Conservation (phyloP, 495 filamentous ascomycete species). For the Cercophora samala region DNA sequence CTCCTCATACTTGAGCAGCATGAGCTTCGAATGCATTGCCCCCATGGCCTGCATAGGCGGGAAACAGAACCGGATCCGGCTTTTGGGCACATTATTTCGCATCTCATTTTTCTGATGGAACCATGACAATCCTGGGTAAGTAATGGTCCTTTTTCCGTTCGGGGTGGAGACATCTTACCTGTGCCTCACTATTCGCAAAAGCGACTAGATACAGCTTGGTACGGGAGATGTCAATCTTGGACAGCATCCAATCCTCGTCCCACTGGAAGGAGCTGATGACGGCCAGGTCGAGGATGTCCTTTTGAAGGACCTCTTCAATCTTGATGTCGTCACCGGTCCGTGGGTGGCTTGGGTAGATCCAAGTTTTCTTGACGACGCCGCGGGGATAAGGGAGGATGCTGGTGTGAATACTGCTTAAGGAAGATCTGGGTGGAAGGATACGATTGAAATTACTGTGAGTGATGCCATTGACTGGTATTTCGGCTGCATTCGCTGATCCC, state of each 20-base stretch:
- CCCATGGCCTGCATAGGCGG: constrained; percentile 58
- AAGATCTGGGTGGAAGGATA: background rate
- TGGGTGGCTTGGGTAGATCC: constrained; percentile 51
- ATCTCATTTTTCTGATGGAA: constrained; percentile 49
- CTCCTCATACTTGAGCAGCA: constrained; percentile 67
- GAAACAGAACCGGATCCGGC: constrained; percentile 65
- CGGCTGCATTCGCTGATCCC: background rate
- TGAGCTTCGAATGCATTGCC: constrained; percentile 85
- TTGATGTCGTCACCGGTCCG: constrained; percentile 71
- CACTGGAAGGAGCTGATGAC: constrained; percentile 85
- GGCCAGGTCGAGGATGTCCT: constrained; percentile 64
- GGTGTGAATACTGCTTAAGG: background rate
- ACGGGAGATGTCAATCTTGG: constrained; percentile 38
- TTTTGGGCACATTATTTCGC: constrained; percentile 42
- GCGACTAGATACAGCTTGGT: constrained; percentile 46
- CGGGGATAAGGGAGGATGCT: constrained; percentile 56
- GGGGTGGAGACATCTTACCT: constrained; percentile 36
- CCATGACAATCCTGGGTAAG: constrained; percentile 29
- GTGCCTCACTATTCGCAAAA: constrained; percentile 44
- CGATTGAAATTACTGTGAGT: constrained; percentile 2
- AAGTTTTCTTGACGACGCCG: constrained; percentile 82
- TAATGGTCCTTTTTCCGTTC: background rate
- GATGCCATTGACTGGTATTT: background rate
- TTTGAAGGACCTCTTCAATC: constrained; percentile 85
- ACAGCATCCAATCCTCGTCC: constrained; percentile 57